Evolutionary conservation across 345 rosid genomes (phyloP).

Genomic region (Balakata baccata): DNA sequence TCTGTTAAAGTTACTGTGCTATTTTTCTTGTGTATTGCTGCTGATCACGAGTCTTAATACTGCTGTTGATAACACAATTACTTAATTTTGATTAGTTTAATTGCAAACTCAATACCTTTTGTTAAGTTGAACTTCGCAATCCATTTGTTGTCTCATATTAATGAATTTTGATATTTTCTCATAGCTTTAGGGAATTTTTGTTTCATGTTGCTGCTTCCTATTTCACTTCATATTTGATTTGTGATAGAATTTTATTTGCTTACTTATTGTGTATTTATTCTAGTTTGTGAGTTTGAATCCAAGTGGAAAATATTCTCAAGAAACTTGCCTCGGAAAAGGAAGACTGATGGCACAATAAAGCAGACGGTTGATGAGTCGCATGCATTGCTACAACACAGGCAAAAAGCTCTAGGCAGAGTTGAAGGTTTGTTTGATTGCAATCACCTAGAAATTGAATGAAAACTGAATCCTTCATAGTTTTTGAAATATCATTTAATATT

Average conservation of each 20-base stretch:
- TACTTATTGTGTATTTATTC: background rate
- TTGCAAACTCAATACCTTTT: too few species aligned
- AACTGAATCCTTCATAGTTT: slow-evolving; percentile 26
- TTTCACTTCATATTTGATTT: background rate
- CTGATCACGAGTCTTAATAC: too few species aligned
- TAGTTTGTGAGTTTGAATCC: slow-evolving; percentile 49
- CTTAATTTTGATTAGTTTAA: too few species aligned
- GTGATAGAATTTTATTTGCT: background rate
- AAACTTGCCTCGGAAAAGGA: slow-evolving; percentile 41
- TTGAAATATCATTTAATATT: background rate
- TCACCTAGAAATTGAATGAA: slow-evolving; percentile 47
- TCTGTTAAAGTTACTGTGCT: too few species aligned
- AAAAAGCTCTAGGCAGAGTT: slow-evolving; percentile 37
- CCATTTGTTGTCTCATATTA: too few species aligned
- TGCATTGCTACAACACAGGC: slow-evolving; percentile 46
- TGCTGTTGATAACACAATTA: too few species aligned
- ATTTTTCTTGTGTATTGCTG: too few species aligned
- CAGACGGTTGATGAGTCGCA: slow-evolving; percentile 27
- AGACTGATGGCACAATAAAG: slow-evolving; percentile 11
- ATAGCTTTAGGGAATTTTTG: background rate
- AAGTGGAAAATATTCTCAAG: slow-evolving; percentile 53
- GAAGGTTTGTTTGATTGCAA: slow-evolving; percentile 36
- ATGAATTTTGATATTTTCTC: background rate
- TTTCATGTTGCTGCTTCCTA: background rate
- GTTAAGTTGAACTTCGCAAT: too few species aligned